phyloP scores from a whole-genome alignment of 768 basidiomycete genomes.

The Tricholoma terreum region DNA sequence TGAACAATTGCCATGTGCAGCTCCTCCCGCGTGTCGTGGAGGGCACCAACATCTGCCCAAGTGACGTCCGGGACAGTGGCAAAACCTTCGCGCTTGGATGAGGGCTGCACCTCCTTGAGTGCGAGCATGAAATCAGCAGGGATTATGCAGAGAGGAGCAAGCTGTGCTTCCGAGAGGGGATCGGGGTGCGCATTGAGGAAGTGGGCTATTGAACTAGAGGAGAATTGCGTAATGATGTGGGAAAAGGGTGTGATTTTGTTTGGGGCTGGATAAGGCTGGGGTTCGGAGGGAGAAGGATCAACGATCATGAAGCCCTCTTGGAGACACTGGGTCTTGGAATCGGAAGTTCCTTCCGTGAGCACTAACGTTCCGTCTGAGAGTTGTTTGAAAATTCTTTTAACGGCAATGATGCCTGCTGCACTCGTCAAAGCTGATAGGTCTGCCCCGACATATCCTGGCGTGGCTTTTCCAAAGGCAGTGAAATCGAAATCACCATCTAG shows the following conservation, averaged over 20 bases:
- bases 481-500: conserved; percentile 91
- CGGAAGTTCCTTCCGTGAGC: conserved; percentile 42
- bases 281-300: conserved; percentile 25
- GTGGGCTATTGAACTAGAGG: conserved; percentile 70
- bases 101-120: conserved; percentile 89
- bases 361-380: conserved; percentile 64
- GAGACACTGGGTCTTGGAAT: conserved; percentile 2
- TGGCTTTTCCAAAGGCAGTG: conserved; percentile 79
- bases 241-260: conserved; percentile 9
- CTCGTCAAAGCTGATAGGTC: conserved; percentile 89
- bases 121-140: conserved; percentile 77
- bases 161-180: conserved; percentile 73
- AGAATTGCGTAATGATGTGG: conserved; percentile 35
- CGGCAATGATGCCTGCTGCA: conserved; percentile 93
- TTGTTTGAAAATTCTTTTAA: conserved; percentile 90
- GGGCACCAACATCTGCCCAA: conserved; percentile 92
- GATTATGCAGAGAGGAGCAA: conserved; percentile 79
- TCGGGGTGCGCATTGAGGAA: conserved; percentile 87
- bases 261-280: conserved; percentile 2
- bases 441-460: conserved; percentile 96
- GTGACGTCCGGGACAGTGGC: conserved; percentile 94
- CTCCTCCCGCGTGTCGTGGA: conserved; percentile 84
- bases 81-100: conserved; percentile 96
- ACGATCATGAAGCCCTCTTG: conserved; percentile 43
- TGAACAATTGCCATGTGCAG: conserved; percentile 98